Evolutionary conservation across 2,329 filamentous ascomycete species (phyloP), one percentile per base, ranked within the genome.

Genomic region (Pseudogymnoascus sp.): DNA sequence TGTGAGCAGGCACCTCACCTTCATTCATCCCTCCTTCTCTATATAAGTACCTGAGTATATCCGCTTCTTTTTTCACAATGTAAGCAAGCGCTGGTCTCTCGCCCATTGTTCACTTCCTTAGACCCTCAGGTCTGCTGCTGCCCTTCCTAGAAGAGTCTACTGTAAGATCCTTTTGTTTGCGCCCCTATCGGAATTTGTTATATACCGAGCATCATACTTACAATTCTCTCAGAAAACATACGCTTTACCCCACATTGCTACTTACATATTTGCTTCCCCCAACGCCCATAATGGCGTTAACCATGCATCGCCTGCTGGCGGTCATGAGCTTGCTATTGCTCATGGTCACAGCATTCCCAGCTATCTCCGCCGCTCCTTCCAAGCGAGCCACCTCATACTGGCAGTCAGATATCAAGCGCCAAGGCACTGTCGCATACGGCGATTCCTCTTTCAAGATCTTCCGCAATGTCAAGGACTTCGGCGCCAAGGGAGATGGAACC

Each of bases 391-490:
- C 16, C 31, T 16, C 31, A 23, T 73, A 72, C 62, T 75, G 73
- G 73, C 62, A 74, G 18, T 64, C 70, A 12, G 68, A 66, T 23
- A 74, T 75, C 53, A 56, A 66, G 42, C 66, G 72, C 53, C 67
- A 73, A 66, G 73, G 73, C 31, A 71, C 67, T 23, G 71, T 73
- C 59, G 70, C 71, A 40, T 74, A 66, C 65, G 72, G 73, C 44
- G 76, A 78, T 63, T 66, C 78, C 23, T 75, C 76, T 71, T 95
- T 91, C 81, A 82, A 89, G 74, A 79, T 93, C 67, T 92, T 85
- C 77, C 87, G 89, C 69, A 91, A 91, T 69, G 89, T 93, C 59
- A 85, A 84, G 76, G 88, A 91, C 70, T 93, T 84, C 70, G 89
- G 89, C 56, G 89, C 89, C 59, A 83, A 78, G 67, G 89, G 89